Conservation (phyloP, 129 eudicot genomes). For the Deinandra increscens region DNA sequence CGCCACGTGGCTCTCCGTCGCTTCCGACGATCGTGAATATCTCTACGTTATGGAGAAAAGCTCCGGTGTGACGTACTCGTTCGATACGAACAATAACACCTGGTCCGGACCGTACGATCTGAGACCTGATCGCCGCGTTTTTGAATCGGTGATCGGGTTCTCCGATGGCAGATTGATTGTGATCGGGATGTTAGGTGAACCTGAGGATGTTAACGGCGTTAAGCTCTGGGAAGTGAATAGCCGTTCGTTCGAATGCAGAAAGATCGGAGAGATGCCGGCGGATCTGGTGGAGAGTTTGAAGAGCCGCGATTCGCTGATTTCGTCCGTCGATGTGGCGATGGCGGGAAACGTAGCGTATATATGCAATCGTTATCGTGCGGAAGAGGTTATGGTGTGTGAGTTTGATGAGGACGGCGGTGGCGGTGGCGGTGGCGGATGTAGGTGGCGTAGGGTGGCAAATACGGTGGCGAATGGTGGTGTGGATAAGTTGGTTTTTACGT, state of each 20-base stretch:
- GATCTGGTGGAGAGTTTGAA: conserved; percentile 15
- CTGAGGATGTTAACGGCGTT: conserved; percentile 16
- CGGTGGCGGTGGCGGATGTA: conserved; percentile 46
- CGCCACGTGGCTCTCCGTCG: conserved; percentile 54
- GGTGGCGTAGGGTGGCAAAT: conserved; percentile 41
- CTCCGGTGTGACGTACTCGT: conserved; percentile 45
- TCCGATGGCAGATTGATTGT: conserved; percentile 28
- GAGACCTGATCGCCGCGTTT: conserved; percentile 35
- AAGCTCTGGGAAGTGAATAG: conserved; percentile 34
- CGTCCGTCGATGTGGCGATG: conserved; percentile 32
- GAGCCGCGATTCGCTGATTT: conserved; percentile 14
- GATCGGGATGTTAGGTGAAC: conserved; percentile 29
- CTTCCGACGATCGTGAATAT: conserved; percentile 1
- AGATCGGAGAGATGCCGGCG: conserved; percentile 42
- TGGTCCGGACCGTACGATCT: conserved; percentile 51
- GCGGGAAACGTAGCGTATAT: conserved; percentile 34
- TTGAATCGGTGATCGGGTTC: conserved; percentile 37
- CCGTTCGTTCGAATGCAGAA: conserved; percentile 17
- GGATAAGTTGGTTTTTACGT: conserved; percentile 35
- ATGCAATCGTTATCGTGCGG: conserved; percentile 15
- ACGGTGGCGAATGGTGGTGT: conserved; percentile 18
- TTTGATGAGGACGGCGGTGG: conserved; percentile 31
- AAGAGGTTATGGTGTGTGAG: conserved; percentile 41
- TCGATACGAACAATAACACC: conserved; percentile 24
- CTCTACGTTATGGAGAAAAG: conserved; percentile 44